Evolutionary conservation across 2,329 filamentous ascomycete genomes (phyloP).

Genomic region (Pseudocercospora macadamiae): DNA sequence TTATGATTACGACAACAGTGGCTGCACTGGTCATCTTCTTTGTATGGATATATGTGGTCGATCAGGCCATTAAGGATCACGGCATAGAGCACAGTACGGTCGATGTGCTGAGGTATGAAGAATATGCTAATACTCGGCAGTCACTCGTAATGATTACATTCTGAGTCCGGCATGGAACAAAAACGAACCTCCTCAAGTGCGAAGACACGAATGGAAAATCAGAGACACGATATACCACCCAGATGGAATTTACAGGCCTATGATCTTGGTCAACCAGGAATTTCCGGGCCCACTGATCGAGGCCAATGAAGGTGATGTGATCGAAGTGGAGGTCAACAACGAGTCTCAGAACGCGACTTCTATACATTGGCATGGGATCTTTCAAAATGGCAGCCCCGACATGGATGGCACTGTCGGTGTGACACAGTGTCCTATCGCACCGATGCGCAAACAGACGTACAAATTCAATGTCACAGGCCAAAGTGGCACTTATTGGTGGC

Average conservation of each 20-base stretch:
- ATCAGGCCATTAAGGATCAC: neutral
- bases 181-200: neutral
- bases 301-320: constrained; percentile 40
- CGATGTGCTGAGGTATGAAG: neutral
- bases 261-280: constrained; percentile 33
- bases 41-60: too few relatives aligned
- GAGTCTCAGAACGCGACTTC: constrained; percentile 42
- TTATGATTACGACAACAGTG: neutral
- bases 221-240: constrained; percentile 5
- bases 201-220: constrained; percentile 2
- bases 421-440: constrained; percentile 37
- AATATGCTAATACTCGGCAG: neutral
- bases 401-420: constrained; percentile 40
- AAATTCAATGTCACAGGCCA: constrained; percentile 58
- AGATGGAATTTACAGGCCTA: constrained; percentile 5
- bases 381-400: constrained; percentile 36
- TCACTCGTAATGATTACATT: constrained; percentile 8
- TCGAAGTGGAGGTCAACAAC: constrained; percentile 42
- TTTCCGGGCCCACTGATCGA: constrained; percentile 41
- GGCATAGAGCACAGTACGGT: neutral
- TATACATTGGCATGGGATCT: constrained; percentile 41
- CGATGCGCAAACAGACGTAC: constrained; percentile 37
- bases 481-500: constrained; percentile 61
- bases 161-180: neutral
- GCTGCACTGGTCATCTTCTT: neutral